These are phyloP conservation scores for Rhodotorula sp. DNA, from an alignment of 1,284 basidiomycete genomes.

Conservation along the genomic window DNA sequence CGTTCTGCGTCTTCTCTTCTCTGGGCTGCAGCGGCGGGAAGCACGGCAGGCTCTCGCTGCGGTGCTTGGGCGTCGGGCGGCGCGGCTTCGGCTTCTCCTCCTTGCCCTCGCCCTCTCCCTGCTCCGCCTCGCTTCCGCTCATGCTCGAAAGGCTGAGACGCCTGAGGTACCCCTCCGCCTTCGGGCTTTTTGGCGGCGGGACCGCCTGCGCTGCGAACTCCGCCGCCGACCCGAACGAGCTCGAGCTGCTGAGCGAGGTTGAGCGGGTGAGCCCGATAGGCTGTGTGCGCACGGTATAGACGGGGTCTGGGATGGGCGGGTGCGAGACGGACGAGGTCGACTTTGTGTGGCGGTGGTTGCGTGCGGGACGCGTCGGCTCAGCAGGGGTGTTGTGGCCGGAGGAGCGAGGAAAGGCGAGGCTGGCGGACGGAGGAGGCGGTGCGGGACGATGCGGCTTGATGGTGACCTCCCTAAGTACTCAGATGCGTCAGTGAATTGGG, in stretches of 20 bases:
- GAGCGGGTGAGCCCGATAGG: conserved; percentile 20
- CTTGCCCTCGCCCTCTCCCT: background rate
- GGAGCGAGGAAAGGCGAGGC: background rate
- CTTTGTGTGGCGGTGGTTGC: background rate
- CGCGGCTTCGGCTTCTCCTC: background rate
- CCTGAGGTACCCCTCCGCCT: background rate
- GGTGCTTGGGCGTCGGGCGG: conserved; percentile 5
- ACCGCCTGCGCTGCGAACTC: background rate
- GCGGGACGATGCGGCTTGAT: background rate
- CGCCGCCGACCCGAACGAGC: background rate
- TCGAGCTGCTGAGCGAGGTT: background rate
- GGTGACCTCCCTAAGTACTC: background rate
- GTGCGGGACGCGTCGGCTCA: background rate
- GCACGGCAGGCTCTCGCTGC: conserved; percentile 34
- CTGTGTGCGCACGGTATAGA: conserved; percentile 30
- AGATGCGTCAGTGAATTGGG: background rate
- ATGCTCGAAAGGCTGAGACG: conserved; percentile 8
- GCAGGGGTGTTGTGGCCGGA: background rate
- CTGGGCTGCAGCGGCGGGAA: conserved; percentile 13
- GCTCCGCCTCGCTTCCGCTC: conserved; percentile 1
- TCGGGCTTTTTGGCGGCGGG: too few relatives aligned
- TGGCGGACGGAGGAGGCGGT: background rate
- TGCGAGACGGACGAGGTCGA: conserved; percentile 13
- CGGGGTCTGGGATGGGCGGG: conserved; percentile 16
- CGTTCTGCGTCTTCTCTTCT: too few relatives aligned